Percentiles rank a stretch among this genome's conserved stretches.
These are phyloP conservation scores for Rhododendron griersonianum DNA, from an alignment of 148 eudicot genomes.

Conservation along the genomic window DNA sequence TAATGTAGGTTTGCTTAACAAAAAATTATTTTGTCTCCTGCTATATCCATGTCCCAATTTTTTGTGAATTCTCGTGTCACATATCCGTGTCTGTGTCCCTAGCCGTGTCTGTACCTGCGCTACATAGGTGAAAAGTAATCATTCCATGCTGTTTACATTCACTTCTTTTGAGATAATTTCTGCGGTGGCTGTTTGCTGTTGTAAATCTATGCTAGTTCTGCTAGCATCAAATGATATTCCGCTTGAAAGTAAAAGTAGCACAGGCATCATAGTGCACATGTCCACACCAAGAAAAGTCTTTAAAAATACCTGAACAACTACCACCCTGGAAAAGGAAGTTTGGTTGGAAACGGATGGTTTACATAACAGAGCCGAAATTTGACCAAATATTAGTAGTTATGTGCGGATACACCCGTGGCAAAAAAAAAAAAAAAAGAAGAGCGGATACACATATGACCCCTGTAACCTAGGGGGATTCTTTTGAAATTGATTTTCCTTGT, in stretches of 20 bases:
- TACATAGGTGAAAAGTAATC: not conserved
- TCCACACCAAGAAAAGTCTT: slow-evolving; percentile 5
- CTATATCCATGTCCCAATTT: not conserved
- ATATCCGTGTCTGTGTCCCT: not conserved
- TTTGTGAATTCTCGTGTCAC: not conserved
- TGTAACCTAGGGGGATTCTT: not conserved
- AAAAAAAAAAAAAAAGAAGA: too few species aligned
- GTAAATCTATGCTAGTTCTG: not conserved
- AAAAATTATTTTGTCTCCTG: too few species aligned
- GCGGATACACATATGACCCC: not conserved
- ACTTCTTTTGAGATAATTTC: not conserved
- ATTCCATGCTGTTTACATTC: not conserved
- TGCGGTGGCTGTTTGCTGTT: not conserved
- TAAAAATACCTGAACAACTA: slow-evolving; percentile 1
- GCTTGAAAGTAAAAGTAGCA: not conserved
- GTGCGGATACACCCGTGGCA: not conserved
- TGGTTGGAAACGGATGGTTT: slow-evolving; percentile 8
- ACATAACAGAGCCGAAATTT: slow-evolving; percentile 8
- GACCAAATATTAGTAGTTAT: slow-evolving; percentile 14
- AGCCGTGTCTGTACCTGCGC: not conserved
- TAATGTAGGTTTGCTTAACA: not conserved
- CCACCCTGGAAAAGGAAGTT: slow-evolving; percentile 1
- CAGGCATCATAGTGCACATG: not conserved
- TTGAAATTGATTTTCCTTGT: not conserved
- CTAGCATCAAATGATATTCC: slow-evolving; percentile 2